Evolutionary conservation across 257 asterid species (phyloP), one percentile per base, ranked within the genome.

Genomic region (Capsicum pubescens): DNA sequence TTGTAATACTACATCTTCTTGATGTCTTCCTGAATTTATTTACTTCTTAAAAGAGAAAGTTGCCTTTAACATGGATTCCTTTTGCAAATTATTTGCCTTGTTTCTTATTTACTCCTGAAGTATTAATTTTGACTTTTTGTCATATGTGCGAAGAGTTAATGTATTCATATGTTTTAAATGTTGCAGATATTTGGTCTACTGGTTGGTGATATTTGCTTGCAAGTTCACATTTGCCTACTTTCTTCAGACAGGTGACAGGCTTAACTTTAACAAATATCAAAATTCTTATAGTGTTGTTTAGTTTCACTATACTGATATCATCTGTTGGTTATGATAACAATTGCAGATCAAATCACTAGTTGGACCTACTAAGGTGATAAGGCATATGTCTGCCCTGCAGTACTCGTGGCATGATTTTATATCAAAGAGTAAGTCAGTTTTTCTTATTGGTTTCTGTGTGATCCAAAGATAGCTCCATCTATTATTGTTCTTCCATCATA

Each of bases 391-490:
- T 35, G 86, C 89, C 54, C 86, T 93, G 88, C 84, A 5, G 71
- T 95, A 95, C 89, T 93, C 99, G 63, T 95, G 99, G 99, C 97
- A 97, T 84, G 98, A 94, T 88, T 80, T 95, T 12, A 83, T 97
- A 86, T 95, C 98, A 72, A 90, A 91, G 87, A 54, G 99, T 94
- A 93, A 79, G 95, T 64, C 64, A 71, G 19, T 67, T 42, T 84
- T 68, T 60, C 61, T 48, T 17, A 17, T 67, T 32, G 14, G 60
- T 54, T 19, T 26, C 26, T 6, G 0, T 7, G 61, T 76, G 81
- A 26, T 76, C 8, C 61, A 52, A 0, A 52, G 14, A 21, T 52
- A 52, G 52, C 48, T 76, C 64, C 26, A 52, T 52, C 14, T 76
- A 7, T 11, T 4, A 21, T 52, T 74, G 21, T 26, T 66, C 13